A percentile compares a stretch with the other conserved stretches of the same genome.
Evolutionary conservation across 2,329 filamentous ascomycete species (phyloP).

Genomic region (Thelonectria rubi): DNA sequence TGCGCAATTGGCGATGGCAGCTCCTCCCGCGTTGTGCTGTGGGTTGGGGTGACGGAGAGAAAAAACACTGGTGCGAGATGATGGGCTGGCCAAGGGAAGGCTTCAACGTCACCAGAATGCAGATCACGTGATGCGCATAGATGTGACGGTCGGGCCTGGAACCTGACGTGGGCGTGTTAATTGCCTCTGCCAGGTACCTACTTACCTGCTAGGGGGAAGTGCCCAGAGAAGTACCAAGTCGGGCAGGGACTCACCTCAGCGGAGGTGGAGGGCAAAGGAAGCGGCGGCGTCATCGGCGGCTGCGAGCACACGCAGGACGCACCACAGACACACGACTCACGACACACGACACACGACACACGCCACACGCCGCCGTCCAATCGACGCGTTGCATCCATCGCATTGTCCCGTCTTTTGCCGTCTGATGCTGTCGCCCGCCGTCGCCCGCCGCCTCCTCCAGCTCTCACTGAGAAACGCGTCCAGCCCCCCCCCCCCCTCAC

Average conservation of each 20-base stretch:
- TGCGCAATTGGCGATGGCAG: constrained; percentile 46
- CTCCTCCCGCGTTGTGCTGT: constrained; percentile 46
- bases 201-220: no score
- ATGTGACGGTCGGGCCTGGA: constrained; percentile 19
- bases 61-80: constrained; percentile 48
- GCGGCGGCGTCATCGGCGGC: constrained; percentile 39
- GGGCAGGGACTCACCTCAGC: no score
- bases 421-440: background rate
- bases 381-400: no score
- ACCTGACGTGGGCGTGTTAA: background rate
- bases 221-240: no score
- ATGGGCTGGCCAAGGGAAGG: constrained; percentile 45
- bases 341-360: no score
- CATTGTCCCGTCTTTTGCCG: background rate
- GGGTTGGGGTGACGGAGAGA: constrained; percentile 47
- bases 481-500: constrained; percentile 32
- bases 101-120: constrained; percentile 48
- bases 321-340: background rate
- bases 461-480: constrained; percentile 24
- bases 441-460: background rate
- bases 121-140: constrained; percentile 47
- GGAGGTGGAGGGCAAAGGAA: constrained; percentile 14
- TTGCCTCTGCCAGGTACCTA: no score
- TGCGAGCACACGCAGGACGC: constrained; percentile 30
- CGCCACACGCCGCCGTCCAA: no score